Base-by-base conservation (phyloP, 1,284 basidiomycete genomes). In the Ceratobasidium sp. region DNA sequence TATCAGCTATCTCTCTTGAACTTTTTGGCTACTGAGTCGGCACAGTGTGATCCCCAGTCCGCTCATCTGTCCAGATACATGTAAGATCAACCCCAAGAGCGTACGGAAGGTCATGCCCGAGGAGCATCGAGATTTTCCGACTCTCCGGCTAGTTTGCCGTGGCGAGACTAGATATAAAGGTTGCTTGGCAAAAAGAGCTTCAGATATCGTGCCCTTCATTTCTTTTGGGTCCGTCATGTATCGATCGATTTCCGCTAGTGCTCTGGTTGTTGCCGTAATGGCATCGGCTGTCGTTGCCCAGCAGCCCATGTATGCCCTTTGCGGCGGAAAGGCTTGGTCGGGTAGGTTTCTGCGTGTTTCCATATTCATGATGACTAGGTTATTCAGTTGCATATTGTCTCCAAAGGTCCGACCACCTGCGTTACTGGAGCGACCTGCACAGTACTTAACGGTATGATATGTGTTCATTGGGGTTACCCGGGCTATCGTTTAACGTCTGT, bases 301-400 rank as follows among this genome's bases (percentile, higher is more conserved):
- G 69, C 69, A 71, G 55, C 13, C 39, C 4, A 42, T 71, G 55
- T 71, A 58, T 33, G 69, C 55, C 10, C 55, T 58, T 13, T 71
- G 69, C 20, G 69, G 69, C 28, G 69, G 69, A n/a, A 46, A 60
- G 20, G n/a, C 6, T 33, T 71, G 69, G 69, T 42, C 69, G 10
- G 69, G 69, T 71, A n/a, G 33, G 69, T 42, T 9, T 56, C 20
- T 40, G 10, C n/a, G 10, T 20, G 3, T 15, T 10, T 6, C 33
- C 20, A 51, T 53, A 68, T 26, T 33, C 33, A 33, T 33, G 33
- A 33, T 33, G 33, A 33, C 33, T 33, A 33, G 33, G 33, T 33
- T 33, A 33, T 33, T 33, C 33, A 33, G 33, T 33, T 33, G 33
- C 33, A 33, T 33, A 33, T 33, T 33, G 33, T 33, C 33, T 33